Conservation (phyloP, 1,139 yeast species). For the Meyerozyma guilliermondii region DNA sequence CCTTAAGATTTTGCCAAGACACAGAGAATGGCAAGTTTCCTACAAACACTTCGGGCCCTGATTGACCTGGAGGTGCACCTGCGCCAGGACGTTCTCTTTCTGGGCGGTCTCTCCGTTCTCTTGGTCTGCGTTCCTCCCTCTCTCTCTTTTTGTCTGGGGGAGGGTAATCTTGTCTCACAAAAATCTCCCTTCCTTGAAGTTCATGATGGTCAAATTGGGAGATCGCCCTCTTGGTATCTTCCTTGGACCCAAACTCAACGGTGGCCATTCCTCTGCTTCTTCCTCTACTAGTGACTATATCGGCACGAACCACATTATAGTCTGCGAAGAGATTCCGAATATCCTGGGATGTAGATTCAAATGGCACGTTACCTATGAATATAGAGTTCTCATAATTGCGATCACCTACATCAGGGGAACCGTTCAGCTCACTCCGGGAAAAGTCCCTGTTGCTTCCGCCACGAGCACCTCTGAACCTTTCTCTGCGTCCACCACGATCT, state of each 20-base stretch:
- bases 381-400: conserved; percentile 67
- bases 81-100: conserved; percentile 12
- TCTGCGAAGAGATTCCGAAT: conserved; percentile 53
- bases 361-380: conserved; percentile 72
- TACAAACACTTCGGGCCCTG: conserved; percentile 60
- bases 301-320: conserved; percentile 80
- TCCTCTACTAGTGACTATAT: conserved; percentile 77
- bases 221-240: conserved; percentile 75
- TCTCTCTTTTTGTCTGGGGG: conserved; percentile 51
- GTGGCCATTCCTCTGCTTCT: conserved; percentile 92
- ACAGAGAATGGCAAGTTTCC: conserved; percentile 78
- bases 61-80: conserved; percentile 32
- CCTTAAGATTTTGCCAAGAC: conserved; percentile 84
- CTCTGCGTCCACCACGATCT: conserved; percentile 19
- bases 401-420: conserved; percentile 21
- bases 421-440: conserved; percentile 12
- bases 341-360: conserved; percentile 54
- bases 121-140: conserved; percentile 4
- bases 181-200: conserved; percentile 75
- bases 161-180: conserved; percentile 85
- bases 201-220: conserved; percentile 60
- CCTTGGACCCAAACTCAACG: conserved; percentile 71
- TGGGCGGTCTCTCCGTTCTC: conserved; percentile 12
- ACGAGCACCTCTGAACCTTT: conserved; percentile 5
- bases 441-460: conserved; percentile 16